A percentile compares a stretch with the other conserved stretches of the same genome.
phyloP scores from a whole-genome alignment of 495 filamentous ascomycete genomes.

The Cercophora newfieldiana region DNA sequence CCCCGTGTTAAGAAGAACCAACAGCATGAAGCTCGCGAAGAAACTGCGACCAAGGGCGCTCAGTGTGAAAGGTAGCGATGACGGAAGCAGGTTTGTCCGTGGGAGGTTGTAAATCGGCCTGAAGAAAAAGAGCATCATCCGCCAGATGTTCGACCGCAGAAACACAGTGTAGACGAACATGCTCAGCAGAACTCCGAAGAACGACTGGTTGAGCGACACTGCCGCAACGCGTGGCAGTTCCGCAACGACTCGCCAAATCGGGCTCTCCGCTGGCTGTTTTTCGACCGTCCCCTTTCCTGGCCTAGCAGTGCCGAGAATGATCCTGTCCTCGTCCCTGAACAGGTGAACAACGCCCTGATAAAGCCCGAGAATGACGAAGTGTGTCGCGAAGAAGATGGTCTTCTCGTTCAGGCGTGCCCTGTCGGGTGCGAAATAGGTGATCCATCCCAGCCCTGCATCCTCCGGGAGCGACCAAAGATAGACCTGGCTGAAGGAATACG shows the following conservation, averaged over 20 bases:
- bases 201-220: conserved; percentile 40
- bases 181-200: conserved; percentile 47
- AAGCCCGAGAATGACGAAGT: conserved; percentile 66
- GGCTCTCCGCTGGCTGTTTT: conserved; percentile 27
- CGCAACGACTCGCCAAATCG: conserved; percentile 29
- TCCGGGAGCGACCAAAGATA: conserved; percentile 75
- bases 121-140: conserved; percentile 64
- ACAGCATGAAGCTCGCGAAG: conserved; percentile 64
- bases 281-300: conserved; percentile 31
- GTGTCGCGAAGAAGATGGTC: conserved; percentile 74
- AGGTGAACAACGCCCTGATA: conserved; percentile 71
- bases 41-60: conserved; percentile 61
- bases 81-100: conserved; percentile 61
- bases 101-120: conserved; percentile 74
- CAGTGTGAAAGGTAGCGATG: conserved; percentile 57
- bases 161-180: conserved; percentile 64
- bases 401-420: conserved; percentile 83
- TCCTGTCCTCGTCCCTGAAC: conserved; percentile 69
- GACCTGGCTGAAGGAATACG: conserved; percentile 76
- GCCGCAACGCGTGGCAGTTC: conserved; percentile 35
- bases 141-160: conserved; percentile 65
- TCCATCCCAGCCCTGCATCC: conserved; percentile 66
- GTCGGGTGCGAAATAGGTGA: conserved; percentile 65
- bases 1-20: conserved; percentile 69
- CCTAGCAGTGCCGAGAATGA: conserved; percentile 52